Evolutionary conservation across 176 grass and related monocot genomes (phyloP), one percentile per base, ranked within the genome.

Genomic region (Musa beccarii): DNA sequence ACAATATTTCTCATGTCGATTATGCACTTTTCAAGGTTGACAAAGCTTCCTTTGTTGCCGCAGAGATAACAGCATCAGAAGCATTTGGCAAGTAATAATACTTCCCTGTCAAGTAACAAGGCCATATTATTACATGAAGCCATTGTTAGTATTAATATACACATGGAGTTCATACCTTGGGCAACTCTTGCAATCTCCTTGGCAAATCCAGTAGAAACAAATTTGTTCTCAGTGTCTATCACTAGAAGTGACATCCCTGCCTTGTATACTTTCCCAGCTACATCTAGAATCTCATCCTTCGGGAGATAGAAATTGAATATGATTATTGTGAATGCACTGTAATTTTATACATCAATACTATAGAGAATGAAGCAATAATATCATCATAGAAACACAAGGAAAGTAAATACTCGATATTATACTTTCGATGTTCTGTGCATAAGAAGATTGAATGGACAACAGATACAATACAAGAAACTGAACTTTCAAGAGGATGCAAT

Each of bases 31-130:
- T 93, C 73, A 98, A 72, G 71, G 72, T 88, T 16, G 94, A 79
- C 20, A 98, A 81, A 3, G 94, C 94, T 0, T 80, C 87, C 85
- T 91, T 98, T 72, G 94, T 98, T 74, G 94, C 86, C 10, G 88
- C 86, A 54, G 94, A 98, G 64, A 98, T 93, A 7, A 98, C 94
- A 25, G 90, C 88, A 63, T 93, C 90, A 51, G 94, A 98, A 76
- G 94, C 94, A 84, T 98, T 98, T 19, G 94, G 94, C 80, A 98
- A 92, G 72, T 98, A 98, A 51, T 98, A 98, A 72, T 98, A 98
- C 88, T 98, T 98, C 43, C 94, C 94, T 98, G 86, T 10, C n/a
- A 66, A 65, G 2, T 20, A 71, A 21, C 63, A 8, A 21, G 20
- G 43, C 22, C 63, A 70, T 25, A 25, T 49, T 21, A 21, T 59